phyloP scores from a whole-genome alignment of 2,329 filamentous ascomycete species.

The Zarea fungicola region DNA sequence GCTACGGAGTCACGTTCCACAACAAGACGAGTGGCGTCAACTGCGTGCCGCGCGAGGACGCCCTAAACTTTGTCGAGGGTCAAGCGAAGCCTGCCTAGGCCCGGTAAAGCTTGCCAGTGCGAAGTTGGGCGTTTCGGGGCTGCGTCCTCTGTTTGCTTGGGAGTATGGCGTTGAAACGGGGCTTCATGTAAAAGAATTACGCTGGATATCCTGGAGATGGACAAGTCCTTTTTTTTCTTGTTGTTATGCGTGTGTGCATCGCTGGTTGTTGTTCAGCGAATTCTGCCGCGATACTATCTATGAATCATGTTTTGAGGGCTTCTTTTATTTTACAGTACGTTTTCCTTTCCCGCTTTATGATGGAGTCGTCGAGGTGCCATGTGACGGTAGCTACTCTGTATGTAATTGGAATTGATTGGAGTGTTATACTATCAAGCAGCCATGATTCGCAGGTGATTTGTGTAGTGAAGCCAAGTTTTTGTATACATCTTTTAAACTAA shows the following conservation, averaged over 20 bases:
- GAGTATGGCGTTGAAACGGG: constrained; percentile 9
- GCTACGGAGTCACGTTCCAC: constrained; percentile 90
- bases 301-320: not conserved
- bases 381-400: too few species aligned
- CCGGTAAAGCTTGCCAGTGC: not conserved
- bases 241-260: not conserved
- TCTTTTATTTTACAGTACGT: not conserved
- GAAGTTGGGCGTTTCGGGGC: too few species aligned
- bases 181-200: not conserved
- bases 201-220: constrained; percentile 5
- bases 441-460: too few species aligned
- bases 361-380: too few species aligned
- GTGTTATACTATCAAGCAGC: too few species aligned
- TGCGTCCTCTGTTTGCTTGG: not conserved
- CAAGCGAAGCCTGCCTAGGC: constrained; percentile 44
- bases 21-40: constrained; percentile 95
- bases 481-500: constrained; percentile 1
- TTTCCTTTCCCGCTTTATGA: too few species aligned
- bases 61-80: constrained; percentile 89
- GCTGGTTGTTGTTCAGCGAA: not conserved
- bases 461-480: too few species aligned
- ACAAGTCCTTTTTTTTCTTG: not conserved
- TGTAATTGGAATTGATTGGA: too few species aligned
- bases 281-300: not conserved
- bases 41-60: constrained; percentile 81